Conservation (phyloP, 2,329 filamentous ascomycete genomes). For the Tolypocladium tropicale region DNA sequence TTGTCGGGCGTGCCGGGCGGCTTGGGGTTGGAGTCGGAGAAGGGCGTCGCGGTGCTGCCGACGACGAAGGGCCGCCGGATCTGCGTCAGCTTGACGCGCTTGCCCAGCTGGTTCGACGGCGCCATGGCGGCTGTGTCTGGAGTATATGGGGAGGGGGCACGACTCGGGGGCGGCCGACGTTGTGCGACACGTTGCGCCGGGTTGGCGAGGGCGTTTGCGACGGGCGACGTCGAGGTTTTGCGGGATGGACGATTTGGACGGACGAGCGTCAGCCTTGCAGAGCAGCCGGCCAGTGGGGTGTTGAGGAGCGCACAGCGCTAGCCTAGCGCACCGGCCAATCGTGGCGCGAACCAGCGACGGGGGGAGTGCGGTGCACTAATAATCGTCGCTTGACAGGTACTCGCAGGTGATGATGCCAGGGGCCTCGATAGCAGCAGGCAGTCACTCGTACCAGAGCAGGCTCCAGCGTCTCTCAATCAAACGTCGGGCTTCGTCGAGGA, state of each 20-base stretch:
- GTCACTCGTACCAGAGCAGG: too few relatives aligned
- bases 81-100: conserved; percentile 57
- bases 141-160: background rate
- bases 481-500: too few relatives aligned
- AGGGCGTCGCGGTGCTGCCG: conserved; percentile 69
- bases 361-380: background rate
- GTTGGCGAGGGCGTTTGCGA: background rate
- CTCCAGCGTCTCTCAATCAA: too few relatives aligned
- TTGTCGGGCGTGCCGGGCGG: conserved; percentile 70
- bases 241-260: background rate
- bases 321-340: background rate
- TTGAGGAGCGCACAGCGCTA: background rate
- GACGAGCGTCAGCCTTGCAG: background rate
- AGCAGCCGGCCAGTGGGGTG: background rate
- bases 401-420: background rate
- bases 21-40: conserved; percentile 71
- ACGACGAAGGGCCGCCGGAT: conserved; percentile 59
- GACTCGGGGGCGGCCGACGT: background rate
- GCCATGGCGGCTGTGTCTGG: conserved; percentile 35
- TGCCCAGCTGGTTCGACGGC: conserved; percentile 45
- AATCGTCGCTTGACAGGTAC: background rate
- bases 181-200: background rate
- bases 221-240: background rate
- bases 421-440: too few relatives aligned
- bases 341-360: background rate